phyloP scores from a whole-genome alignment of 2,329 filamentous ascomycete genomes.

The Colletotrichum australisinense region DNA sequence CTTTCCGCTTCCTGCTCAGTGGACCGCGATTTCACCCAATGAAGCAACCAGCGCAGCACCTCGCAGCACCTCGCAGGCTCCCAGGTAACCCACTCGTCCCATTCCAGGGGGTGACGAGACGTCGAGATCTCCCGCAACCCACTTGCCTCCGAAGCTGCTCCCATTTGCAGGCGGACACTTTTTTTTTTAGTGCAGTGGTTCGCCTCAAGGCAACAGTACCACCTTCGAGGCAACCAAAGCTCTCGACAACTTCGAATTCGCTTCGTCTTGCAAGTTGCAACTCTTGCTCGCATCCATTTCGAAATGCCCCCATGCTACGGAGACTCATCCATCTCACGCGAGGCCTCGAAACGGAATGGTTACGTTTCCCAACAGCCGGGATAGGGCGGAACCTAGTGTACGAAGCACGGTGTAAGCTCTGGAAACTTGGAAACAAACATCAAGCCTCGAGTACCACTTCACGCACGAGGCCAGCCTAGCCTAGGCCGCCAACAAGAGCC shows the following conservation, averaged over 20 bases:
- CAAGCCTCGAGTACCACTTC: not conserved
- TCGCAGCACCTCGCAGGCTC: slow-evolving; percentile 3
- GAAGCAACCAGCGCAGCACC: slow-evolving; percentile 1
- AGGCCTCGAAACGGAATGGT: slow-evolving; percentile 2
- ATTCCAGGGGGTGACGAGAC: slow-evolving; percentile 11
- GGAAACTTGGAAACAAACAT: slow-evolving; percentile 7
- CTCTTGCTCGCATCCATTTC: not conserved
- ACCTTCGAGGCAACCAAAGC: not conserved
- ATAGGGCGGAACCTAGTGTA: slow-evolving; percentile 5
- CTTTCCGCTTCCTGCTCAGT: slow-evolving; percentile 16
- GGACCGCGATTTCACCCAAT: slow-evolving; percentile 13
- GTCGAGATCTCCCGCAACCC: not conserved
- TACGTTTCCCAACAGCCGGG: not conserved
- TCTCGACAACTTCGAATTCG: not conserved
- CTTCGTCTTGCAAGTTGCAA: not conserved
- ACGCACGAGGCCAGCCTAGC: slow-evolving; percentile 8
- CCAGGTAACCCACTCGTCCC: slow-evolving; percentile 12
- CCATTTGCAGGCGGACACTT: not conserved
- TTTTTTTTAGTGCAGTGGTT: not conserved
- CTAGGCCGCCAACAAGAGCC: slow-evolving; percentile 17
- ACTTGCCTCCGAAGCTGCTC: not conserved
- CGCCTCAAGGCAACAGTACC: not conserved
- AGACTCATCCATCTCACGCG: not conserved
- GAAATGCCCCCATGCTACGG: not conserved
- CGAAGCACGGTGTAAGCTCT: not conserved